These are phyloP conservation scores for Mucuna pruriens DNA, from an alignment of 306 rosid species.

Conservation along the genomic window DNA sequence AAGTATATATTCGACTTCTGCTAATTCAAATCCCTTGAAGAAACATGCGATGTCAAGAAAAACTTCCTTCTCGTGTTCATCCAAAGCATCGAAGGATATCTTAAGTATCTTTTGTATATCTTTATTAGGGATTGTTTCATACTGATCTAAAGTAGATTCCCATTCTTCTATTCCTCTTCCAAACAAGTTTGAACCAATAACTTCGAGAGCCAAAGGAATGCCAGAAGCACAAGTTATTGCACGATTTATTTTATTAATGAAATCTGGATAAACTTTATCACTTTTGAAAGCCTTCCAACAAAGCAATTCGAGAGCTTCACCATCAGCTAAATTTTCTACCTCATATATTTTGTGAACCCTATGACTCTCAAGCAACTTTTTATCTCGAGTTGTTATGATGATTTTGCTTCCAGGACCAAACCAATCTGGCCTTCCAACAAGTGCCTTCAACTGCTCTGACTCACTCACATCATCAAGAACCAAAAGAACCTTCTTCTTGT, in stretches of 20 bases:
- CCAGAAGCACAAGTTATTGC: background rate
- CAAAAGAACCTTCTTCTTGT: background rate
- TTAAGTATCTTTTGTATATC: too few relatives aligned
- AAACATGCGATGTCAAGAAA: too few relatives aligned
- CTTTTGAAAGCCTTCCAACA: conserved; percentile 12
- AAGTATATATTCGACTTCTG: too few relatives aligned
- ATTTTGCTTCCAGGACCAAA: background rate
- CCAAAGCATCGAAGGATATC: too few relatives aligned
- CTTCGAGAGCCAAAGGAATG: background rate
- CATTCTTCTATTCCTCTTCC: background rate
- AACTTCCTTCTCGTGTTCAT: too few relatives aligned
- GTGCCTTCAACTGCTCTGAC: too few relatives aligned
- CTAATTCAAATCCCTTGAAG: too few relatives aligned
- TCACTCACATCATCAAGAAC: too few relatives aligned
- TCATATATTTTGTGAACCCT: background rate
- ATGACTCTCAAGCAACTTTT: background rate
- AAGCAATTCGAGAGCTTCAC: conserved; percentile 17
- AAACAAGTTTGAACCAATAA: conserved; percentile 2
- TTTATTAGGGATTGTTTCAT: too few relatives aligned
- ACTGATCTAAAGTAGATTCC: too few relatives aligned
- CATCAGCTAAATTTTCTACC: background rate
- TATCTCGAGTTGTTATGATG: background rate
- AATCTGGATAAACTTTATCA: background rate
- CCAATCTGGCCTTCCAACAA: too few relatives aligned
- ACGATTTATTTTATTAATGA: background rate